A percentile compares a stretch with the other conserved stretches of the same genome.
Conservation (phyloP, 2,329 filamentous ascomycete species). For the Didymosphaeria variabile region DNA sequence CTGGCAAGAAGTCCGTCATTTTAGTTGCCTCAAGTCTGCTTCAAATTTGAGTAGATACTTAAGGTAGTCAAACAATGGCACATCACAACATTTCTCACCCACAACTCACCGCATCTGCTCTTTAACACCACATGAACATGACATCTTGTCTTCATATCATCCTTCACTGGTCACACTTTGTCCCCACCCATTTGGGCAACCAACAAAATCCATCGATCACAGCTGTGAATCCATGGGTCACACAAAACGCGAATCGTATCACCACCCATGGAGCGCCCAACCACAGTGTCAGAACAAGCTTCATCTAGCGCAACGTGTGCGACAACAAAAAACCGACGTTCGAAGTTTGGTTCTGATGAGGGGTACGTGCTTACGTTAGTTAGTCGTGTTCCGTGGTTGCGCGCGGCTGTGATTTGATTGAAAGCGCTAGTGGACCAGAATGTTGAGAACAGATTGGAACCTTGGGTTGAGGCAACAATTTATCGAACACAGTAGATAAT, state of each 20-base stretch:
- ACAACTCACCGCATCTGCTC: no score
- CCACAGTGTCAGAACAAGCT: not conserved
- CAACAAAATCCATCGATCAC: constrained; percentile 4
- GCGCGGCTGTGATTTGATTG: not conserved
- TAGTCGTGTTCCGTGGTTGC: not conserved
- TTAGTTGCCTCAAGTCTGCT: no score
- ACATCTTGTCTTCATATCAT: not conserved
- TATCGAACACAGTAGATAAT: no score
- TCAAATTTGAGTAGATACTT: no score
- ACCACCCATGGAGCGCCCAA: constrained; percentile 4
- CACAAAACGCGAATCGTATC: constrained; percentile 9
- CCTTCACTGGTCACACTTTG: no score
- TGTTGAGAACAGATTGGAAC: no score
- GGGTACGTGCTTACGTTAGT: not conserved
- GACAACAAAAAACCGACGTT: not conserved
- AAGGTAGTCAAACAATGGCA: no score
- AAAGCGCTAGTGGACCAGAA: not conserved
- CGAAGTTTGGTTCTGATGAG: not conserved
- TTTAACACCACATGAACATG: not conserved
- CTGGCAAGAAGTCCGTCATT: no score
- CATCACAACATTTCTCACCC: no score
- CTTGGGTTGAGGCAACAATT: no score
- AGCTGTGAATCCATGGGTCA: constrained; percentile 7
- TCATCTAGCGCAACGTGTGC: not conserved
- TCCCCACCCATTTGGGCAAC: not conserved